Percentiles rank a stretch among this genome's conserved stretches.
Evolutionary conservation across 2,329 filamentous ascomycete genomes (phyloP).

Genomic region (Xylariaceae sp.): DNA sequence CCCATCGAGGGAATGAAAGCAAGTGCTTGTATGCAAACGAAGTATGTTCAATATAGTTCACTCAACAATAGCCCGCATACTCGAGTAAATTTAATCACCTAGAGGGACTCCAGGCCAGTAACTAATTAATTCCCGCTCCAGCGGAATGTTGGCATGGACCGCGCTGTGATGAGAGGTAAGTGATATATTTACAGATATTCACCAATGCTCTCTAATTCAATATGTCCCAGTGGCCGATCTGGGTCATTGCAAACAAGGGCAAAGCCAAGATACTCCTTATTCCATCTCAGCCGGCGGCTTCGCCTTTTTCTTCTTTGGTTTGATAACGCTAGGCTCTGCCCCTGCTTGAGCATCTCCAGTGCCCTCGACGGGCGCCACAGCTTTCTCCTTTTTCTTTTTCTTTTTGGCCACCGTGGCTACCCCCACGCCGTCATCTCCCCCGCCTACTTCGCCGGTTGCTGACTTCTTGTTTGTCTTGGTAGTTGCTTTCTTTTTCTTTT

Average conservation of each 20-base stretch:
- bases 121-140: too few species aligned
- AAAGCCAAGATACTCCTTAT: slow-evolving; percentile 11
- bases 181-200: slow-evolving; percentile 10
- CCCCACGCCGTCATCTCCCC: slow-evolving; percentile 2
- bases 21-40: too few species aligned
- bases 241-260: background rate
- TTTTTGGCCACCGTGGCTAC: slow-evolving; percentile 12
- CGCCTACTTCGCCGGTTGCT: slow-evolving; percentile 30
- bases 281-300: slow-evolving; percentile 30
- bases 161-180: background rate
- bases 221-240: background rate
- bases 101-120: too few species aligned
- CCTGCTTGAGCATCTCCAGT: slow-evolving; percentile 19
- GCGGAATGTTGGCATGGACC: too few species aligned
- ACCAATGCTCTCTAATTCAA: background rate
- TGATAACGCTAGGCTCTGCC: slow-evolving; percentile 26
- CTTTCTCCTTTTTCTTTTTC: slow-evolving; percentile 49
- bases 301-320: slow-evolving; percentile 48
- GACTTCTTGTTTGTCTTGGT: slow-evolving; percentile 48
- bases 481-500: slow-evolving; percentile 65
- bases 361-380: slow-evolving; percentile 24
- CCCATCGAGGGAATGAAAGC: too few species aligned
- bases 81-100: too few species aligned
- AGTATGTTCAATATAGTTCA: too few species aligned
- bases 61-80: too few species aligned